Base-by-base conservation (phyloP, 1,139 yeast species). In the Candida tropicalis region DNA sequence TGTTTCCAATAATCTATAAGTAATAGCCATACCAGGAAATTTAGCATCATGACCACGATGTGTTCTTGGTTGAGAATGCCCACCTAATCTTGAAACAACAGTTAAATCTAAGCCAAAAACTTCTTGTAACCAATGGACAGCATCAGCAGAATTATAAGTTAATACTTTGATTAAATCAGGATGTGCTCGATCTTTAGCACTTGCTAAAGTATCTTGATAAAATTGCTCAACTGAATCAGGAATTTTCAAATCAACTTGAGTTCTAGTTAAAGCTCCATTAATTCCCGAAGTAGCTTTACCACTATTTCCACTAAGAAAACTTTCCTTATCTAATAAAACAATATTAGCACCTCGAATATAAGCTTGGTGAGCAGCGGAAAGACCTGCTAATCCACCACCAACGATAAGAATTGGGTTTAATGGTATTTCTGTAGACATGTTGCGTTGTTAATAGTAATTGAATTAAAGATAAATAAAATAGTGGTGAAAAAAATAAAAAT, bases 261-360 rank as follows among this genome's bases (percentile, higher is more conserved):
- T 77, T 15, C 77, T 58, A 0, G 95, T 83, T 28, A 75, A 67
- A 1, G 88, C 82, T 15, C 93, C 96, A 60, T 85, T 87, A 53
- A 87, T 87, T 18, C 96, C 95, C 16, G 88, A 81, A 0, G 91
- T 84, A 1, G 95, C 95, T 60, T 85, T 84, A 22, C 87, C 82
- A 31, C 91, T 83, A 57, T 86, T 87, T 4, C 95, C 95, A 44
- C 91, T 87, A 33, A 84, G 67, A 52, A 79, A 78, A 11, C 80
- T 74, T 41, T 78, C 80, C 54, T 84, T 84, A 50, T 85, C 91
- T 16, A 85, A 55, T 13, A 85, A 56, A 0, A 84, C 62, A 12
- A 84, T 80, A 52, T 79, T 65, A 56, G 85, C 69, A 41, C 82
- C 78, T 40, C 81, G 68, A 44, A 74, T 66, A 43, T 82, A 72